Percentiles rank a stretch among this genome's conserved stretches.
Evolutionary conservation across 257 asterid species (phyloP).

Genomic region (Solanum paucissectum): DNA sequence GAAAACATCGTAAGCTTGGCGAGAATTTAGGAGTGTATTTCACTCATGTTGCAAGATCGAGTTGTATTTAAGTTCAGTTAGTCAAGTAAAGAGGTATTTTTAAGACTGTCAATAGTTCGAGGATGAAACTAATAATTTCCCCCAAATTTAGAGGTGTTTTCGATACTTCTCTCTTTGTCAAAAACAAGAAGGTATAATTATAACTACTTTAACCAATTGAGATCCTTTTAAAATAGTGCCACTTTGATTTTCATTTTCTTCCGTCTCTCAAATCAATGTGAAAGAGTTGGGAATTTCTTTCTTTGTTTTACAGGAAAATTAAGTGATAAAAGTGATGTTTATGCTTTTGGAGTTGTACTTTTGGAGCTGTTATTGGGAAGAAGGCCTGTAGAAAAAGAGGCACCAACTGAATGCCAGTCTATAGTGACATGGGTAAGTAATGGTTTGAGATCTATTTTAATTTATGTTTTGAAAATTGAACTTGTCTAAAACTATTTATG

Average conservation of each 20-base stretch:
- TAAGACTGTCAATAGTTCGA: too few relatives aligned
- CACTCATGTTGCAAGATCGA: too few relatives aligned
- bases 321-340: conserved; percentile 75
- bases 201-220: neutral
- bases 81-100: too few relatives aligned
- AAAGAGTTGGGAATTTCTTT: neutral
- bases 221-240: neutral
- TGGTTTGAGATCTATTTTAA: neutral
- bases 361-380: conserved; percentile 69
- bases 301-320: conserved; percentile 29
- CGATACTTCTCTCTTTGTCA: too few relatives aligned
- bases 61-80: too few relatives aligned
- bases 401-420: conserved; percentile 49
- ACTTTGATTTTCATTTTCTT: neutral
- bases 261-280: neutral
- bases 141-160: too few relatives aligned
- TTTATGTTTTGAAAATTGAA: neutral
- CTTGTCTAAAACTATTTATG: neutral
- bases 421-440: conserved; percentile 61
- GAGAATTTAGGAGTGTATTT: too few relatives aligned
- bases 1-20: too few relatives aligned
- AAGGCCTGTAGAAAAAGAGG: conserved; percentile 51
- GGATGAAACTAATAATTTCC: too few relatives aligned
- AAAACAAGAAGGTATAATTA: neutral
- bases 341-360: conserved; percentile 70